phyloP scores from a whole-genome alignment of 129 eudicot species.

The Flaveria linearis region DNA sequence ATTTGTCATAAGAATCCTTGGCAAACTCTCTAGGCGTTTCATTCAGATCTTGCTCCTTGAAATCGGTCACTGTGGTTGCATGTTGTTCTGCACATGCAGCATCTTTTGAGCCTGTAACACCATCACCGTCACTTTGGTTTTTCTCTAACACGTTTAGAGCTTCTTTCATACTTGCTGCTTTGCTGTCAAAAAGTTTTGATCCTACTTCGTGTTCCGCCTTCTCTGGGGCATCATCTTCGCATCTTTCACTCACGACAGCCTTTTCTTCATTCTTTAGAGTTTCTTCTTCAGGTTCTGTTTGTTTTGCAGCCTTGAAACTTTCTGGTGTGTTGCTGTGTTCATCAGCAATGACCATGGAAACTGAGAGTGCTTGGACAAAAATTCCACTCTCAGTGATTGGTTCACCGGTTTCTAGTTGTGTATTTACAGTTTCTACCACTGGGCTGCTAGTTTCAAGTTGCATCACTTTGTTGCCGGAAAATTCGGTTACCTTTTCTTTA shows the following conservation, averaged over 20 bases:
- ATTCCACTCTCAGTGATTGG: slow-evolving; percentile 36
- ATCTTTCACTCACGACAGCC: slow-evolving; percentile 1
- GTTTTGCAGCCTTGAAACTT: slow-evolving; percentile 31
- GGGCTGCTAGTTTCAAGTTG: slow-evolving; percentile 36
- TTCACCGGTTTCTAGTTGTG: slow-evolving; percentile 20
- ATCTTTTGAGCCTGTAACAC: slow-evolving; percentile 11
- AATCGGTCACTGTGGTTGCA: slow-evolving; percentile 6
- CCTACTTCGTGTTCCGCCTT: slow-evolving; percentile 20
- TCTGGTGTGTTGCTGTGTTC: slow-evolving; percentile 35
- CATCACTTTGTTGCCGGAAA: slow-evolving; percentile 33
- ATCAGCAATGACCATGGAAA: slow-evolving; percentile 30
- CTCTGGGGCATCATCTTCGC: slow-evolving; percentile 9
- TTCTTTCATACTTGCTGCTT: not conserved
- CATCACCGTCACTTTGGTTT: not conserved
- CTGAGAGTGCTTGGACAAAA: slow-evolving; percentile 46
- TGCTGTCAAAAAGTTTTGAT: not conserved
- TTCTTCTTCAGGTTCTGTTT: slow-evolving; percentile 14
- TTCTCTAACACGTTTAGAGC: not conserved
- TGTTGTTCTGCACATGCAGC: not conserved
- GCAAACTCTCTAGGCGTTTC: slow-evolving; percentile 12
- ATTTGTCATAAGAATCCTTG: slow-evolving; percentile 15
- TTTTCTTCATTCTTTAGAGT: slow-evolving; percentile 10
- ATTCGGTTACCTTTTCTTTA: slow-evolving; percentile 23
- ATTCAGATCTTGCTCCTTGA: slow-evolving; percentile 27
- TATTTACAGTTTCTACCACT: slow-evolving; percentile 37